Percentiles rank a stretch among this genome's conserved stretches.
Evolutionary conservation across 2,329 filamentous ascomycete species (phyloP).

Genomic region (Coniella lustricola): DNA sequence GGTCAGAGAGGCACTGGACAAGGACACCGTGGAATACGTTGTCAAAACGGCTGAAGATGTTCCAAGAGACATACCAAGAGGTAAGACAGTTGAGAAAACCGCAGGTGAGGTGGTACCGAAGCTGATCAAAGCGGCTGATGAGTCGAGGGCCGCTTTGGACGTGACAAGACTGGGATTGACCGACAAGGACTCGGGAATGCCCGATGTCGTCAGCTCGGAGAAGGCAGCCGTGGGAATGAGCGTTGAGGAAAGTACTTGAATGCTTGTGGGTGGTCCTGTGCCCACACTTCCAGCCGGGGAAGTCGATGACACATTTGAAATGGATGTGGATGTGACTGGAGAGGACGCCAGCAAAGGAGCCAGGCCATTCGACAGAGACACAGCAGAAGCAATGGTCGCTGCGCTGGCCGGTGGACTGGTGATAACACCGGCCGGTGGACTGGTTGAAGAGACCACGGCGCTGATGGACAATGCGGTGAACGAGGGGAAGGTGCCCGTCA

Average conservation of each 20-base stretch:
- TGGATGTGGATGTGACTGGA: background rate
- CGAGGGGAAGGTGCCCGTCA: constrained; percentile 6
- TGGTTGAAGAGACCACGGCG: background rate
- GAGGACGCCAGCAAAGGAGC: constrained; percentile 10
- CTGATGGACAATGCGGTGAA: background rate
- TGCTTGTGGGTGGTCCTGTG: background rate
- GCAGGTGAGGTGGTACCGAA: constrained; percentile 14
- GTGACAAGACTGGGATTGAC: constrained; percentile 7
- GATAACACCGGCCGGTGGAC: background rate
- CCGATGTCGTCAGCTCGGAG: constrained; percentile 13
- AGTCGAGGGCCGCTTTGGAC: constrained; percentile 2
- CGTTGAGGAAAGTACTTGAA: constrained; percentile 11
- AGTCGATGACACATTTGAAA: background rate
- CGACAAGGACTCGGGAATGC: constrained; percentile 9
- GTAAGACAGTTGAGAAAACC: constrained; percentile 8
- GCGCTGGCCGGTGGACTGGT: background rate
- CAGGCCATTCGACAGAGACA: constrained; percentile 11
- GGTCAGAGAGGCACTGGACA: constrained; percentile 15
- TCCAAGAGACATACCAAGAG: constrained; percentile 4
- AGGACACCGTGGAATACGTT: constrained; percentile 8
- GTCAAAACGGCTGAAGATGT: constrained; percentile 10
- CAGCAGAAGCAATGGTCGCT: constrained; percentile 3
- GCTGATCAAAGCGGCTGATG: constrained; percentile 12
- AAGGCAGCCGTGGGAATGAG: constrained; percentile 11
- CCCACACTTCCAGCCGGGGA: background rate